Conservation (phyloP, 2,329 filamentous ascomycete genomes). For the Penicillium sp. region DNA sequence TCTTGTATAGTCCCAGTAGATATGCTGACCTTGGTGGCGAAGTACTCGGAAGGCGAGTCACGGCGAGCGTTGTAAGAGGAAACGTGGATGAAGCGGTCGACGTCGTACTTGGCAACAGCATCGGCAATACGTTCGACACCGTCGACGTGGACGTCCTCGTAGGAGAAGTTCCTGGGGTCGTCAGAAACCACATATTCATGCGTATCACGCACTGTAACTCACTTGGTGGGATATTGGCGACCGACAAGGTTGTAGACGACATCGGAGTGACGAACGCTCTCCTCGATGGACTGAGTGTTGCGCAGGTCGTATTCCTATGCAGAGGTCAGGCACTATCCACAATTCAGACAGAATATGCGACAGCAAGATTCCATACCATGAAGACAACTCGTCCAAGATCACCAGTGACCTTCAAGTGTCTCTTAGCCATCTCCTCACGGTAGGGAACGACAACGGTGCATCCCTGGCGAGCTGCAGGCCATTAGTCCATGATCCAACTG, state of each 20-base stretch:
- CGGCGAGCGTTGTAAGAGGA: conserved; percentile 88
- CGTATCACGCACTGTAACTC: conserved; percentile 29
- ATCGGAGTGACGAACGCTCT: conserved; percentile 94
- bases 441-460: conserved; percentile 91
- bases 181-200: conserved; percentile 28
- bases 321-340: background rate
- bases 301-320: conserved; percentile 84
- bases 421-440: conserved; percentile 96
- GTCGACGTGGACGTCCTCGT: conserved; percentile 90
- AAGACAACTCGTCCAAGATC: conserved; percentile 89
- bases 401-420: conserved; percentile 93
- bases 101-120: conserved; percentile 94
- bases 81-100: conserved; percentile 94
- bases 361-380: conserved; percentile 52
- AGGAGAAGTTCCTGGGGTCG: conserved; percentile 75
- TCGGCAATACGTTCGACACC: conserved; percentile 89
- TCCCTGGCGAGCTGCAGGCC: conserved; percentile 73
- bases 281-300: conserved; percentile 93
- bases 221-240: conserved; percentile 95
- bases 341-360: background rate
- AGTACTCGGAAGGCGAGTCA: conserved; percentile 83
- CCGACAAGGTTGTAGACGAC: conserved; percentile 96
- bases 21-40: conserved; percentile 71
- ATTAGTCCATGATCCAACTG: conserved; percentile 20
- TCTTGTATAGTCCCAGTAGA: background rate